Conservation (phyloP, 2,329 filamentous ascomycete genomes). For the Penicillium paneum region DNA sequence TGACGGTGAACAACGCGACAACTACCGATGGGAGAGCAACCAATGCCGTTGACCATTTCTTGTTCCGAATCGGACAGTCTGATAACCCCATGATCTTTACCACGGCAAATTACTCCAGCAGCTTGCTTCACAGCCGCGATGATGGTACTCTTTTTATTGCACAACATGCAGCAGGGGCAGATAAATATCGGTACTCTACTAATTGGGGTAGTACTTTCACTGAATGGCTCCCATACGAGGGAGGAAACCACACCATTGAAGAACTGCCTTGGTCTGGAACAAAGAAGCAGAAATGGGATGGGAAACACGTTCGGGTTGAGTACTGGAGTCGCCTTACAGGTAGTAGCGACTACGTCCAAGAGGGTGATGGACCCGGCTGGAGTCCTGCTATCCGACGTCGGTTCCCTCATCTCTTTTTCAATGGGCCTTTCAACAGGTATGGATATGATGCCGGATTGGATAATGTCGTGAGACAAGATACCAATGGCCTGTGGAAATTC, state of each 20-base stretch:
- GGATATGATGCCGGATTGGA: conserved; percentile 60
- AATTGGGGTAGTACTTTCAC: conserved; percentile 61
- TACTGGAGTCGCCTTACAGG: conserved; percentile 61
- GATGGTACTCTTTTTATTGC: conserved; percentile 49
- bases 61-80: conserved; percentile 57
- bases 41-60: conserved; percentile 57
- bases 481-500: conserved; percentile 55
- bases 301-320: conserved; percentile 61
- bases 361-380: conserved; percentile 51
- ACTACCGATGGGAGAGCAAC: conserved; percentile 46
- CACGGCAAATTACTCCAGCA: conserved; percentile 57
- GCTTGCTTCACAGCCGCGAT: conserved; percentile 48
- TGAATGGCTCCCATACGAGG: conserved; percentile 56
- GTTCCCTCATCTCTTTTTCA: conserved; percentile 61
- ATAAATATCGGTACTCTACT: conserved; percentile 60
- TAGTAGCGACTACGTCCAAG: conserved; percentile 59
- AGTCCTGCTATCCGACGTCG: conserved; percentile 42
- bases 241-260: conserved; percentile 49
- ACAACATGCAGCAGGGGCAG: conserved; percentile 61
- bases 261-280: conserved; percentile 58
- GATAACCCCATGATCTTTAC: conserved; percentile 62
- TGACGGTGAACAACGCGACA: conserved; percentile 56
- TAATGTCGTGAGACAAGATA: conserved; percentile 51
- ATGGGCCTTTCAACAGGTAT: conserved; percentile 62
- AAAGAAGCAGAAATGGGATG: conserved; percentile 56